Percentiles rank a stretch among this genome's conserved stretches.
Evolutionary conservation across 768 basidiomycete species (phyloP).

Genomic region (Cystoderma amianthinum): DNA sequence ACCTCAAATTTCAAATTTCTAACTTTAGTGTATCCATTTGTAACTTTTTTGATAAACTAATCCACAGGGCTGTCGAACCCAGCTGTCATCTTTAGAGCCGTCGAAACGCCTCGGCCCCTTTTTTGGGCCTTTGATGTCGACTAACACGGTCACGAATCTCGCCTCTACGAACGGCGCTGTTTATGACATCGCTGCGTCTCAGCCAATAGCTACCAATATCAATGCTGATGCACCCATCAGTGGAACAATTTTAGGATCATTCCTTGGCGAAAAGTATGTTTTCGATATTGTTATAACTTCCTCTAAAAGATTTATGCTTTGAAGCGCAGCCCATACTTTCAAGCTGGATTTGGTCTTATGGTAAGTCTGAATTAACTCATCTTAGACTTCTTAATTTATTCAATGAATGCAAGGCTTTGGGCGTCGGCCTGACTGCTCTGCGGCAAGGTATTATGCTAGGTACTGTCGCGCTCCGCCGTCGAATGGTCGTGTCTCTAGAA

Average conservation of each 20-base stretch:
- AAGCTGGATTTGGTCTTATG: slow-evolving; percentile 97
- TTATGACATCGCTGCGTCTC: background rate
- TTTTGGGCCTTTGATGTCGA: background rate
- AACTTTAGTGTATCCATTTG: too few relatives aligned
- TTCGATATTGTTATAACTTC: slow-evolving; percentile 4
- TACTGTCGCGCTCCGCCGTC: slow-evolving; percentile 71
- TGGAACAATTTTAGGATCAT: slow-evolving; percentile 25
- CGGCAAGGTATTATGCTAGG: slow-evolving; percentile 66
- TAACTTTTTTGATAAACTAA: too few relatives aligned
- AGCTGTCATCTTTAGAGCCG: too few relatives aligned
- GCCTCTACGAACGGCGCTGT: background rate
- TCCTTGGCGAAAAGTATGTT: slow-evolving; percentile 66
- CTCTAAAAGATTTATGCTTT: slow-evolving; percentile 12
- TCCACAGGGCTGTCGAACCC: too few relatives aligned
- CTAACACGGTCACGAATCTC: background rate
- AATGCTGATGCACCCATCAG: slow-evolving; percentile 8
- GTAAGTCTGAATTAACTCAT: too few relatives aligned
- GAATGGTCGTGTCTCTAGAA: slow-evolving; percentile 92
- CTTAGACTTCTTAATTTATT: slow-evolving; percentile 3
- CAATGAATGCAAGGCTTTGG: slow-evolving; percentile 64
- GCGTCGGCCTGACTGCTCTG: slow-evolving; percentile 73
- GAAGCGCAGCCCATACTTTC: slow-evolving; percentile 86
- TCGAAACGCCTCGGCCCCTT: background rate
- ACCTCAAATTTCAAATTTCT: too few relatives aligned
- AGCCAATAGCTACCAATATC: background rate